Conservation (phyloP, 306 rosid genomes). For the Quillaja saponaria region DNA sequence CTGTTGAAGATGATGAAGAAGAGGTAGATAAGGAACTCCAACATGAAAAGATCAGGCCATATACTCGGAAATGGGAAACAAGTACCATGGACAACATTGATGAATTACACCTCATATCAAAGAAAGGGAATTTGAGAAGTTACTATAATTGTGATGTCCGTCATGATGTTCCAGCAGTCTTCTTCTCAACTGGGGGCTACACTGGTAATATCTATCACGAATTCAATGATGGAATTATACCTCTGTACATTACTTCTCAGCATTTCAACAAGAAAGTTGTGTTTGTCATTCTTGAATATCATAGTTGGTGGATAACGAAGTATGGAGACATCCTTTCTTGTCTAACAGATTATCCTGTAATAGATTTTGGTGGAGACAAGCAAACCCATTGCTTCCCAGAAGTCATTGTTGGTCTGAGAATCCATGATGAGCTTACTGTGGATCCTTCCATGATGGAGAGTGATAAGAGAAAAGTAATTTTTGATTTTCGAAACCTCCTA, state of each 20-base stretch:
- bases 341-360: constrained; percentile 64
- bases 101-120: constrained; percentile 63
- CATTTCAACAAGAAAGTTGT: constrained; percentile 79
- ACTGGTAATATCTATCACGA: constrained; percentile 95
- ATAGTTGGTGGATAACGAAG: constrained; percentile 83
- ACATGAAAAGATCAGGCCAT: constrained; percentile 70
- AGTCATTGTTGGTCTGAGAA: constrained; percentile 78
- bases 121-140: constrained; percentile 33
- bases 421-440: constrained; percentile 76
- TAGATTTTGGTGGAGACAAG: constrained; percentile 60
- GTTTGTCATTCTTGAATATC: constrained; percentile 85
- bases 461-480: constrained; percentile 58
- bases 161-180: constrained; percentile 83
- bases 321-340: constrained; percentile 75
- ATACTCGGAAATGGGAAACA: constrained; percentile 91
- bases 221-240: constrained; percentile 93
- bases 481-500: constrained; percentile 66
- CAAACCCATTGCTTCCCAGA: constrained; percentile 83
- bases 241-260: constrained; percentile 78
- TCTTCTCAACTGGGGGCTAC: constrained; percentile 96
- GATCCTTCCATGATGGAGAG: constrained; percentile 63
- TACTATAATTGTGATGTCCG: constrained; percentile 58
- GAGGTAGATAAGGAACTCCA: constrained; percentile 40
- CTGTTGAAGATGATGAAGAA: constrained; percentile 15
- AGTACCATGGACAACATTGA: constrained; percentile 74